Base-by-base conservation (phyloP, 2,329 filamentous ascomycete species). In the Lachnellula cervina region DNA sequence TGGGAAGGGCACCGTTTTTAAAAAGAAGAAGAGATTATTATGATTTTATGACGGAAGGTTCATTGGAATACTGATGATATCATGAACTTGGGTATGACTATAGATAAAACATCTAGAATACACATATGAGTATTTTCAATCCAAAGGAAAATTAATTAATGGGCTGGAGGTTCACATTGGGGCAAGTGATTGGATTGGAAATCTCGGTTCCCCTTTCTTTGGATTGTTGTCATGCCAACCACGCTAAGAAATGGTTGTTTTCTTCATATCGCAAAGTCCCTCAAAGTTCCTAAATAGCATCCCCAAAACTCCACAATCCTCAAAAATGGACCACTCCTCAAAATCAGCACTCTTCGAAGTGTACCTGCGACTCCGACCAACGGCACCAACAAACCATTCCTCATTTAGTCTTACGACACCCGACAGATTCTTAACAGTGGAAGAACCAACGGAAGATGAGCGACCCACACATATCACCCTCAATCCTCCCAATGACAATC, bases 341-440 rank as follows among this genome's bases (percentile, higher is more conserved):
- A 81, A 77, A 66, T 67, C 74, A 14, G 83, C 81, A 59, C 82
- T 97, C 38, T 97, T 97, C 71, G 87, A 97, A 73, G 93, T 97
- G 55, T 97, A 89, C 69, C 80, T 97, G 42, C 89, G 93, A 49
- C 77, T 97, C 49, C 86, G 88, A 16, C 88, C 88, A n/a, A 80
- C 86, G 3, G 76, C 76, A 55, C 68, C 72, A 17, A 55, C 73
- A 45, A 65, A 70, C 59, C 51, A 56, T 32, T 70, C 71, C 35
- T 71, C 73, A 46, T 68, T 70, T 46, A 71, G 70, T 52, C 64
- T 70, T 38, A 62, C 73, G 47, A 68, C 76, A 3, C 69, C 63
- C 0, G 87, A 91, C 57, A 85, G 89, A 51, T 96, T 94, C 70
- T 78, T 97, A 46, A 81, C 84, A 7, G 88, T 97, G 50, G 92